Conservation (phyloP, 257 asterid genomes). For the Nemophila menziesii region DNA sequence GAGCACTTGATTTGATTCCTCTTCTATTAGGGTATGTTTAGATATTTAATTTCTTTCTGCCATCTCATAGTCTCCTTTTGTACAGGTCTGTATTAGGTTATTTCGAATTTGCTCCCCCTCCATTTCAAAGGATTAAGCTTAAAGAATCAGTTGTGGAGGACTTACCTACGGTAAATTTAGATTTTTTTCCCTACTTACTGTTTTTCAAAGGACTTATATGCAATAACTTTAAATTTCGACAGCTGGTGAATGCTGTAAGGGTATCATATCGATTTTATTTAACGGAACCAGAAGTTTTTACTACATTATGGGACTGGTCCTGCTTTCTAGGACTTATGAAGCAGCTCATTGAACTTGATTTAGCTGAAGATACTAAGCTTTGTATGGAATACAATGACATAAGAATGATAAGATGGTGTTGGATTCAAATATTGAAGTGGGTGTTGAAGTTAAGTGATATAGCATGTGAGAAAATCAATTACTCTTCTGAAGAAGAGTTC, state of each 20-base stretch:
- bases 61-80: constrained; percentile 7
- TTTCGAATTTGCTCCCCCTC: constrained; percentile 73
- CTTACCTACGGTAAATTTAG: constrained; percentile 29
- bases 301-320: constrained; percentile 82
- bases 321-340: constrained; percentile 43
- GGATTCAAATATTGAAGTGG: constrained; percentile 33
- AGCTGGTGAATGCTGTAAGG: constrained; percentile 44
- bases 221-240: too few relatives aligned
- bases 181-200: neutral
- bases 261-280: constrained; percentile 60
- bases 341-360: constrained; percentile 19
- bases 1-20: constrained; percentile 72
- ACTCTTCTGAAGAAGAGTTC: constrained; percentile 36
- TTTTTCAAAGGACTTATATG: too few relatives aligned
- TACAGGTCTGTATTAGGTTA: constrained; percentile 61
- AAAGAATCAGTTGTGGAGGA: constrained; percentile 24
- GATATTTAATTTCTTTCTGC: constrained; percentile 1
- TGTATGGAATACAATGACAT: constrained; percentile 34
- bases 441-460: constrained; percentile 42
- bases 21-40: constrained; percentile 42
- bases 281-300: constrained; percentile 51
- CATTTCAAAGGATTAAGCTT: constrained; percentile 58
- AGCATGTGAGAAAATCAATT: constrained; percentile 34
- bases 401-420: constrained; percentile 80
- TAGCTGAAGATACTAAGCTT: constrained; percentile 18